These are phyloP conservation scores for Debaryomycetaceae sp. DNA, from an alignment of 1,139 yeast species.

Conservation along the genomic window DNA sequence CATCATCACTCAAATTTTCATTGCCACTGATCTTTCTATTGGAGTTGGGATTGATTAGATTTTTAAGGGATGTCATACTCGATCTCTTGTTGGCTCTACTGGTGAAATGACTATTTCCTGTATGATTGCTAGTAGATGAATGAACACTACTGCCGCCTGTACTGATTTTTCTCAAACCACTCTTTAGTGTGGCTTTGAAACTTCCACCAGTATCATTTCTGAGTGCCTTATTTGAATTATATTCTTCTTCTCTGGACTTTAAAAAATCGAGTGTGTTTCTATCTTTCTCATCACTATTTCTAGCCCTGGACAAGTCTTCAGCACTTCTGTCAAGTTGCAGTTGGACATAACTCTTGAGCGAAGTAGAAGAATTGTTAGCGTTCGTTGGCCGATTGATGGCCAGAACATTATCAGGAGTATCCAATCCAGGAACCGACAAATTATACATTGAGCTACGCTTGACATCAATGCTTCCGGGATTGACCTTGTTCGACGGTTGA, in stretches of 20 bases:
- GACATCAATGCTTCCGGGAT: constrained; percentile 6
- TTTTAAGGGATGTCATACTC: constrained; percentile 41
- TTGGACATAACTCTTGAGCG: constrained; percentile 35
- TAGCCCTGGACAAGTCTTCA: constrained; percentile 14
- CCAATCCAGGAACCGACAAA: constrained; percentile 1
- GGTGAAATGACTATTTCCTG: constrained; percentile 15
- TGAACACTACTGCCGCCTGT: constrained; percentile 31
- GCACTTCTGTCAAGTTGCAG: constrained; percentile 28
- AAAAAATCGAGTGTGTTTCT: constrained; percentile 52
- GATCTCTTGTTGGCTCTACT: constrained; percentile 24
- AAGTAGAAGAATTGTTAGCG: constrained; percentile 16
- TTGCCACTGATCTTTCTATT: constrained; percentile 12
- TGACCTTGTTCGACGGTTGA: constrained; percentile 2
- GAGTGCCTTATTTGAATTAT: constrained; percentile 7
- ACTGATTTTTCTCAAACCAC: constrained; percentile 36
- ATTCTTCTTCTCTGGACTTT: constrained; percentile 40
- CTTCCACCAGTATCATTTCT: constrained; percentile 46
- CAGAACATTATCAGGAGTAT: constrained; percentile 3
- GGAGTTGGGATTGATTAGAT: constrained; percentile 38
- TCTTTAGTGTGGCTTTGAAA: constrained; percentile 32
- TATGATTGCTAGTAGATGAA: constrained; percentile 16
- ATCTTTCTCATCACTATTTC: constrained; percentile 17
- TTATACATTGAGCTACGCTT: constrained; percentile 19
- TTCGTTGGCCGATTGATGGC: constrained; percentile 8
- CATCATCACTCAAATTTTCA: constrained; percentile 7